These are phyloP conservation scores for Metschnikowia santaceciliae DNA, from an alignment of 805 yeast species.

Conservation along the genomic window DNA sequence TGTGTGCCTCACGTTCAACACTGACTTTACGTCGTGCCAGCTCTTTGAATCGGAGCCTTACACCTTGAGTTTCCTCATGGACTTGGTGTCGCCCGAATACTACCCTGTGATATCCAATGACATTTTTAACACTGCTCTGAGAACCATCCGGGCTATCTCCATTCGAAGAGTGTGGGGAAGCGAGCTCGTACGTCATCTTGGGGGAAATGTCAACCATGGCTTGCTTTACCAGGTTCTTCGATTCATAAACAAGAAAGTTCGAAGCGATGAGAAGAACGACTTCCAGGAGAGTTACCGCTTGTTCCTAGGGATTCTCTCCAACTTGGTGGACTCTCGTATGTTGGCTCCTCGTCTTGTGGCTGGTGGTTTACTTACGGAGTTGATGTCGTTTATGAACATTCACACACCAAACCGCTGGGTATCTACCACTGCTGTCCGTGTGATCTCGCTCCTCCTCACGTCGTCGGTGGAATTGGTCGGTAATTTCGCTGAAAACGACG, in stretches of 20 bases:
- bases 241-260: constrained; percentile 50
- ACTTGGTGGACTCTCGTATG: constrained; percentile 53
- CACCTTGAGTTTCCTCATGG: constrained; percentile 64
- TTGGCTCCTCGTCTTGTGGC: constrained; percentile 56
- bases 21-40: constrained; percentile 57
- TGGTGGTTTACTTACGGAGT: constrained; percentile 70
- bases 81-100: constrained; percentile 65
- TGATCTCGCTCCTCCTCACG: constrained; percentile 46
- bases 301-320: constrained; percentile 59
- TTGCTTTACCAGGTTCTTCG: constrained; percentile 68
- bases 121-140: constrained; percentile 57
- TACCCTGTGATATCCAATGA: constrained; percentile 42
- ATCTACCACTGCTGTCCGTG: constrained; percentile 59
- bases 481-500: constrained; percentile 62
- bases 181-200: constrained; percentile 71
- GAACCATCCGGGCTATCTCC: constrained; percentile 67
- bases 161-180: constrained; percentile 65
- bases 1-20: constrained; percentile 52
- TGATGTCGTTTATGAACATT: constrained; percentile 56
- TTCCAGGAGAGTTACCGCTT: constrained; percentile 44
- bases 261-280: constrained; percentile 33
- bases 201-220: constrained; percentile 88
- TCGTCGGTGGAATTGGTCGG: constrained; percentile 48
- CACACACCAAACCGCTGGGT: constrained; percentile 52
- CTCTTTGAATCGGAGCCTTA: constrained; percentile 71